Evolutionary conservation across 129 eudicot genomes (phyloP).

Genomic region (Heracleum sosnowskyi): DNA sequence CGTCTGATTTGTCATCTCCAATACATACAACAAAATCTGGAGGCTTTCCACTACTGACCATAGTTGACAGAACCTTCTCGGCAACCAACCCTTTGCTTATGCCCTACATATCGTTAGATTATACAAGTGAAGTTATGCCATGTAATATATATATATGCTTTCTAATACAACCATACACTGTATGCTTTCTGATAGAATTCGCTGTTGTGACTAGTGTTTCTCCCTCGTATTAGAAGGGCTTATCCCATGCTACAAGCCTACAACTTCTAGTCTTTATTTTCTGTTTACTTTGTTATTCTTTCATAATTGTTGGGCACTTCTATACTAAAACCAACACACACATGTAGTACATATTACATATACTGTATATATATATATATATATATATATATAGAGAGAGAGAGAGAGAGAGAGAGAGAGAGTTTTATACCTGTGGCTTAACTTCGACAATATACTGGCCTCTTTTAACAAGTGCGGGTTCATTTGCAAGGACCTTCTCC

Average conservation of each 20-base stretch:
- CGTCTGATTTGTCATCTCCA: constrained; percentile 68
- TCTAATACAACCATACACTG: no score
- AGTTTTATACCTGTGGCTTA: constrained; percentile 60
- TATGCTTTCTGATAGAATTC: neutral
- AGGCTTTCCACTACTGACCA: constrained; percentile 27
- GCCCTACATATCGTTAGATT: constrained; percentile 24
- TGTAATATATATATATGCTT: no score
- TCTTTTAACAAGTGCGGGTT: constrained; percentile 61
- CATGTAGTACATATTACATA: neutral
- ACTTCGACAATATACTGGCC: constrained; percentile 83
- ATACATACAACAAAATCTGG: constrained; percentile 73
- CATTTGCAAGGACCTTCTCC: constrained; percentile 73
- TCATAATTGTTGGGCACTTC: neutral
- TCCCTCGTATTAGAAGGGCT: neutral
- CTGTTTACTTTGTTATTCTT: neutral
- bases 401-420: no score
- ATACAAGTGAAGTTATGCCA: neutral
- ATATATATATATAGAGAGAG: no score
- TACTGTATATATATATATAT: neutral
- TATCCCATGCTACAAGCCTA: neutral
- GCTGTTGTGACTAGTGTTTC: neutral
- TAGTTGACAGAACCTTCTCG: constrained; percentile 44
- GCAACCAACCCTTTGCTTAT: constrained; percentile 58
- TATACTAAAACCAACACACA: neutral
- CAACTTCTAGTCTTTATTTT: neutral